phyloP scores from a whole-genome alignment of 2,329 filamentous ascomycete genomes.

The Xylaria hypoxylon region DNA sequence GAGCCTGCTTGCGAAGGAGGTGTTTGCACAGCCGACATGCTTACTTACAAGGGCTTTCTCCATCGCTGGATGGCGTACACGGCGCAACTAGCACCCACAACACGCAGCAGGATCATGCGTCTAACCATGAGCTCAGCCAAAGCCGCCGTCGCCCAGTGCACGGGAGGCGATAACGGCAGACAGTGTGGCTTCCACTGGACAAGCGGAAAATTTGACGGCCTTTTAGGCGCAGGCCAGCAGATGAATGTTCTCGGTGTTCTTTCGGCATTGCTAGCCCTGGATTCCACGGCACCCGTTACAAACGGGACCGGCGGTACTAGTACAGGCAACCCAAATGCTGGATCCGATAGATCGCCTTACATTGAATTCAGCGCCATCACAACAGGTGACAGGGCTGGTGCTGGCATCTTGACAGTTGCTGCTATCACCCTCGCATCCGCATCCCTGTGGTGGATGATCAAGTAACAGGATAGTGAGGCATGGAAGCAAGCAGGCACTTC shows the following conservation, averaged over 20 bases:
- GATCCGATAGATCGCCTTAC: slow-evolving; percentile 23
- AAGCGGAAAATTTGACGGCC: slow-evolving; percentile 57
- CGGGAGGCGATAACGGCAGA: slow-evolving; percentile 52
- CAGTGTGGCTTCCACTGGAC: slow-evolving; percentile 65
- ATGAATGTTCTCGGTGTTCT: slow-evolving; percentile 62
- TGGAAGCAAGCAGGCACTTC: not conserved
- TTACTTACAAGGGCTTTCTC: slow-evolving; percentile 69
- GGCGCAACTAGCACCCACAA: slow-evolving; percentile 54
- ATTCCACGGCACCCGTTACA: slow-evolving; percentile 51
- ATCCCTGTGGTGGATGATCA: slow-evolving; percentile 43
- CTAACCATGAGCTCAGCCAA: slow-evolving; percentile 54
- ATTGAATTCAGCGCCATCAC: slow-evolving; percentile 36
- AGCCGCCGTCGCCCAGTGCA: slow-evolving; percentile 55
- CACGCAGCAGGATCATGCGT: slow-evolving; percentile 51
- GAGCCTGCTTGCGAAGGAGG: slow-evolving; percentile 65
- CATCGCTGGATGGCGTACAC: slow-evolving; percentile 61
- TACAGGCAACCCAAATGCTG: slow-evolving; percentile 45
- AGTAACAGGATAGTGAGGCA: slow-evolving; percentile 7
- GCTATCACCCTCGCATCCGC: slow-evolving; percentile 38
- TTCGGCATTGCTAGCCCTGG: slow-evolving; percentile 54
- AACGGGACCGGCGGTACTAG: slow-evolving; percentile 57
- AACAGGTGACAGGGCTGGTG: slow-evolving; percentile 46
- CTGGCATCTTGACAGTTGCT: slow-evolving; percentile 45
- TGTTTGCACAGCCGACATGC: slow-evolving; percentile 66
- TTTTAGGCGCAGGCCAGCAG: slow-evolving; percentile 61